Conservation (phyloP, 169 alveolate genomes). For the Eimeria sp. region DNA sequence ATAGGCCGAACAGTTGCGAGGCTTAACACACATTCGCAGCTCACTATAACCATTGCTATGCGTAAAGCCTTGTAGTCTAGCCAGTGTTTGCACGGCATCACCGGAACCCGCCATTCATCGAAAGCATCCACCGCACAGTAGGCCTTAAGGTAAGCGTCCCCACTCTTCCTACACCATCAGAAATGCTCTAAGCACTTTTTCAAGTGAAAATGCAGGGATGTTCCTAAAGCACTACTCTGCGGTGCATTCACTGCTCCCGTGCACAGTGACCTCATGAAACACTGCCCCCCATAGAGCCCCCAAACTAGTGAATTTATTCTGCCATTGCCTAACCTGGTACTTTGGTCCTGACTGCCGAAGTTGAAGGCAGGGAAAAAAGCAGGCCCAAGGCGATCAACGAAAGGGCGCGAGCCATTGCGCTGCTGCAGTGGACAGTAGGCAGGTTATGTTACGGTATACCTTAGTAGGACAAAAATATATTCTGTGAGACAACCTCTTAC, state of each 20-base stretch:
- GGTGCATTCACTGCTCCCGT: not conserved
- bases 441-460: not conserved
- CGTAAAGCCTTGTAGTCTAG: not conserved
- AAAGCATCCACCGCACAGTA: not conserved
- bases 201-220: not conserved
- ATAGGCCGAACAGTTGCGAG: not conserved
- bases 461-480: not conserved
- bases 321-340: constrained; percentile 10
- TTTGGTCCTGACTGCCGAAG: constrained; percentile 8
- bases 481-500: not conserved
- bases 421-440: not conserved
- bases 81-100: not conserved
- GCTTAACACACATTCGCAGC: too few species aligned
- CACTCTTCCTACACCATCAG: not conserved
- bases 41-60: too few species aligned
- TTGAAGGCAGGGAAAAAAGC: constrained; percentile 39
- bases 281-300: not conserved
- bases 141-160: not conserved
- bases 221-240: not conserved
- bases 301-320: not conserved
- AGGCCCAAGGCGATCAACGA: constrained; percentile 46
- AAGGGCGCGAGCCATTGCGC: constrained; percentile 69
- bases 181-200: not conserved
- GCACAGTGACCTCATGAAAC: not conserved
- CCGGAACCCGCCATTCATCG: not conserved